phyloP scores from a whole-genome alignment of 805 yeast genomes.

The Jamesozyma piceae region DNA sequence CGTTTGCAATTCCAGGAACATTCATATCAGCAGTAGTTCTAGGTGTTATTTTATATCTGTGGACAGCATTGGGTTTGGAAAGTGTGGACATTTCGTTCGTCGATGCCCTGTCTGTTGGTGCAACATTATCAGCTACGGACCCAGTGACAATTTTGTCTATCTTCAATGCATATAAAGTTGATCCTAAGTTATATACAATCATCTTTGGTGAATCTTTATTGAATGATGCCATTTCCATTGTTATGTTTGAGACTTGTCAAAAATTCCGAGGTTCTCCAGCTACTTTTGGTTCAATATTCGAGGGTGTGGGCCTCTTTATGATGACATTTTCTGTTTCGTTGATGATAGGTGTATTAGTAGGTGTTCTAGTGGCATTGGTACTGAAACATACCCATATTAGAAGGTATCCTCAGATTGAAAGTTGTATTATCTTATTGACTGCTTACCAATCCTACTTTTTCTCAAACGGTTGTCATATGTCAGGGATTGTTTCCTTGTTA shows the following conservation, averaged over 20 bases:
- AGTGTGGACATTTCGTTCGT: conserved; percentile 83
- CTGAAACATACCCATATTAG: conserved; percentile 88
- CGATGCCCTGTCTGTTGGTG: conserved; percentile 96
- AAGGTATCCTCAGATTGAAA: conserved; percentile 93
- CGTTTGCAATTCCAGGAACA: conserved; percentile 96
- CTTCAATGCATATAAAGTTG: conserved; percentile 95
- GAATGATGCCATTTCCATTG: conserved; percentile 96
- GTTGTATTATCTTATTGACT: conserved; percentile 79
- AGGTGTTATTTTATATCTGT: conserved; percentile 77
- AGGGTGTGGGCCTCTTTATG: conserved; percentile 87
- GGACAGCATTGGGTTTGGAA: conserved; percentile 89
- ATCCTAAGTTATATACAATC: conserved; percentile 92
- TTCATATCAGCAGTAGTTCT: conserved; percentile 83
- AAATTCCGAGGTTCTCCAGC: conserved; percentile 85
- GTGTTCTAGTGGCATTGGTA: conserved; percentile 79
- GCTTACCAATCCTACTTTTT: conserved; percentile 96
- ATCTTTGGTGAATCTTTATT: conserved; percentile 93
- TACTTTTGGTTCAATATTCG: conserved; percentile 66
- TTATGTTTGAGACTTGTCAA: conserved; percentile 97
- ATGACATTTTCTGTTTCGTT: conserved; percentile 90
- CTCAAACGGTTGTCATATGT: conserved; percentile 98
- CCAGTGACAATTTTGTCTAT: conserved; percentile 95
- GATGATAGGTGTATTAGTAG: conserved; percentile 79
- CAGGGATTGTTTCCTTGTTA: conserved; percentile 89
- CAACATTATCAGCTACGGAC: conserved; percentile 95